A percentile compares a stretch with the other conserved stretches of the same genome.
Conservation (phyloP, 148 eudicot species). For the Fallopia convolvulus region DNA sequence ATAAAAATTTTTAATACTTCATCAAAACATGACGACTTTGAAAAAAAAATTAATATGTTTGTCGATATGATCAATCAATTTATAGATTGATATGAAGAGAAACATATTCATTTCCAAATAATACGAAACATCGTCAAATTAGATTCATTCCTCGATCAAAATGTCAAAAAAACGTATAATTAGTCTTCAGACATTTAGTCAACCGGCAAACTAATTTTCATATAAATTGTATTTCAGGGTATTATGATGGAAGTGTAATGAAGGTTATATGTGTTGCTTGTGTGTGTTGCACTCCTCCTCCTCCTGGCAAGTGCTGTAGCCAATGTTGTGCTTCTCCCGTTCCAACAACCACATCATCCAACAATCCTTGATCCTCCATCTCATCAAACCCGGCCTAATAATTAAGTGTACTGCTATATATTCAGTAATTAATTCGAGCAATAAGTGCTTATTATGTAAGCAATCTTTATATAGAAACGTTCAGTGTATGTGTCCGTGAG, state of each 20-base stretch:
- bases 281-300: constrained; percentile 10
- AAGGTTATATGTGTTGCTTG: not conserved
- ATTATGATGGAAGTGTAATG: not conserved
- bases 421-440: not conserved
- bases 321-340: not conserved
- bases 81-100: no score
- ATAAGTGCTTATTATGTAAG: not conserved
- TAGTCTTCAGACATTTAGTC: no score
- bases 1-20: no score
- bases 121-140: no score
- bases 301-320: not conserved
- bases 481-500: not conserved
- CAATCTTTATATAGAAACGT: not conserved
- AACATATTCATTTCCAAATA: no score
- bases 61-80: no score
- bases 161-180: no score
- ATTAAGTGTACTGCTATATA: not conserved
- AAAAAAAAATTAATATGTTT: no score
- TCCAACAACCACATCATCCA: not conserved
- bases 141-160: no score
- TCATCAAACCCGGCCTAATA: not conserved
- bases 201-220: not conserved
- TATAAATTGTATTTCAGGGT: not conserved
- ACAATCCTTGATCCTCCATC: not conserved
- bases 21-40: no score